Evolutionary conservation across 805 yeast species (phyloP), one percentile per base, ranked within the genome.

Genomic region (Maudiozyma pseudohumilis): DNA sequence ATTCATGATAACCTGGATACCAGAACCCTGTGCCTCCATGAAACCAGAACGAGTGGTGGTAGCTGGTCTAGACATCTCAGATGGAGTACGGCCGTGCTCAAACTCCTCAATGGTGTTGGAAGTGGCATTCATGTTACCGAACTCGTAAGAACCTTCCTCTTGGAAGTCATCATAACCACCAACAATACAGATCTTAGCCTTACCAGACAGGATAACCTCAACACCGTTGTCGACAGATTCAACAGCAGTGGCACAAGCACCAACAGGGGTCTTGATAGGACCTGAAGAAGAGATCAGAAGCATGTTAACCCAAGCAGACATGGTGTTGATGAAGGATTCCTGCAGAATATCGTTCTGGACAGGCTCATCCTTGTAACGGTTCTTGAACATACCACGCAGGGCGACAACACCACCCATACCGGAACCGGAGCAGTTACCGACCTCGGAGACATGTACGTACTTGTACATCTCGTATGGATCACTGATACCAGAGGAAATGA

Each of bases 381-480:
- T 95, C 65, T 75, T 87, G 73, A 87, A 92, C 97, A 92, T 92
- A 53, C 96, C 96, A 64, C 94, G 84, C 59, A 92, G 68, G 37
- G 99, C 98, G 52, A 82, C 63, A 54, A 89, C 94, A 80, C 99
- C 99, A 68, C 99, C 99, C 95, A 92, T 89, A 77, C 99, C 99
- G 40, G 96, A 87, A 70, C 99, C 99, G 34, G 95, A 82, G 74
- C 97, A 88, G 75, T 89, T 94, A 70, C 98, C 99, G 51, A 92
- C 87, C 67, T 92, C 97, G 33, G 97, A 87, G 40, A 92, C 94
- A 64, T 92, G 99, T 35, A 94, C 95, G 61, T 92, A 94, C 68
- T 89, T 80, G 74, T 92, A 92, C 74, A 94, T 86, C 70, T 92
- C 99, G 63, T 87, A 92, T 47, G 99, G 98, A 62, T 92, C 98